Evolutionary conservation across 2,329 filamentous ascomycete species (phyloP), one percentile per base, ranked within the genome.

Genomic region (Fusarium nygamai): DNA sequence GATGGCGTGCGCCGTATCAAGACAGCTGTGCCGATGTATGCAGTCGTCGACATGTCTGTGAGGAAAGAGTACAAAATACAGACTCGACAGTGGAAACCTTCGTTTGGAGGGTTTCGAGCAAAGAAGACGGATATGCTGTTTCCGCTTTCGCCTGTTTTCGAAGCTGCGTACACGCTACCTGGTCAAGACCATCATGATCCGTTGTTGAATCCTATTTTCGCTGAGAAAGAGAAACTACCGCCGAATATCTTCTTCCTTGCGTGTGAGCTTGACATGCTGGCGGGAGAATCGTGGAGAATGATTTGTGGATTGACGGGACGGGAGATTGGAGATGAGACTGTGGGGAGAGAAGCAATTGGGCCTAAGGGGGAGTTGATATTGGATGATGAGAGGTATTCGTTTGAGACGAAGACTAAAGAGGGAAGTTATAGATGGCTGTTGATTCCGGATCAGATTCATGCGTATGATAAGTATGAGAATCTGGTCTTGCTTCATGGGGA

Each of bases 391-490:
- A 71, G 36, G 20, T 73, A 60, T 17, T 73, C 34, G 5, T 73
- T 62, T n/a, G 61, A 63, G n/a, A 29, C 14, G 4, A 58, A 54
- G 43, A 67, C 36, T 1, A 27, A 60, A 8, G 13, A 46, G 6
- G 38, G 48, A 0, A 73, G 29, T 4, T 71, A 73, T 36, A 53
- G 60, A 36, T 73, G 71, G 71, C 2, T 73, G 9, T 51, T 73
- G 39, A 24, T 73, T 41, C 71, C 70, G 19, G 71, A 73, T 41
- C 71, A 73, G 29, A 41, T 71, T 19, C 71, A 73, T 22, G 67
- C 51, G 4, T 73, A 56, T 46, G 71, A 73, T 33, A 67, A 73
- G 6, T 59, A 71, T 20, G 31, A 59, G 11, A 39, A 66, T 13
- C 22, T 73, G 27, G 17, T 50, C 8, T 6, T 34, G 7, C 3